A percentile compares a stretch with the other conserved stretches of the same genome.
These are phyloP conservation scores for Berberis vulgaris DNA, from an alignment of 164 flowering plant genomes.

Conservation along the genomic window DNA sequence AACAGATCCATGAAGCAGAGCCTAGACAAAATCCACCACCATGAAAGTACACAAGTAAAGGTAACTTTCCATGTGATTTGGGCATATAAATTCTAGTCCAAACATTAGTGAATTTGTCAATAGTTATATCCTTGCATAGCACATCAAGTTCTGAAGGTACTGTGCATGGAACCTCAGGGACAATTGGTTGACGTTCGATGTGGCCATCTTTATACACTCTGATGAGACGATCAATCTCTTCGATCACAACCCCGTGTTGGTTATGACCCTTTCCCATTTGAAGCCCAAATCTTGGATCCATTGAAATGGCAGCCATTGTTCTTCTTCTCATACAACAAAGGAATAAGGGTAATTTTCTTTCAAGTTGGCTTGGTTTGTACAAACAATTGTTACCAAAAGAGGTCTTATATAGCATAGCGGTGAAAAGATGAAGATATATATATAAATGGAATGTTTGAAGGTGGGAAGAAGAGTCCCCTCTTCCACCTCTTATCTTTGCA, in stretches of 20 bases:
- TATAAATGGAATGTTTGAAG: no score
- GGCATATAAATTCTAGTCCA: constrained; percentile 51
- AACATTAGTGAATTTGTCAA: constrained; percentile 30
- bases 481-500: no score
- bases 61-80: constrained; percentile 18
- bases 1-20: constrained; percentile 53
- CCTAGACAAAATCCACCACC: constrained; percentile 66
- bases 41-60: constrained; percentile 48
- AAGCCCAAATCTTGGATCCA: constrained; percentile 22
- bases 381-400: no score
- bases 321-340: constrained; percentile 12
- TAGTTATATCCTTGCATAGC: constrained; percentile 31
- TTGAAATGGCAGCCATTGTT: constrained; percentile 30
- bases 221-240: constrained; percentile 45
- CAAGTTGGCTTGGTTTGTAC: no score
- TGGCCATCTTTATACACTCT: constrained; percentile 49
- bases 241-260: constrained; percentile 23
- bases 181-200: constrained; percentile 43
- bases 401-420: no score
- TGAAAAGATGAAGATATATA: no score
- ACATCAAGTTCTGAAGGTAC: constrained; percentile 28
- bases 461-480: no score
- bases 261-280: constrained; percentile 9
- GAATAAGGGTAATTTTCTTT: no score
- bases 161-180: constrained; percentile 25